A percentile compares a stretch with the other conserved stretches of the same genome.
Conservation (phyloP, 2,329 filamentous ascomycete genomes). For the Cladosporium colombiae region DNA sequence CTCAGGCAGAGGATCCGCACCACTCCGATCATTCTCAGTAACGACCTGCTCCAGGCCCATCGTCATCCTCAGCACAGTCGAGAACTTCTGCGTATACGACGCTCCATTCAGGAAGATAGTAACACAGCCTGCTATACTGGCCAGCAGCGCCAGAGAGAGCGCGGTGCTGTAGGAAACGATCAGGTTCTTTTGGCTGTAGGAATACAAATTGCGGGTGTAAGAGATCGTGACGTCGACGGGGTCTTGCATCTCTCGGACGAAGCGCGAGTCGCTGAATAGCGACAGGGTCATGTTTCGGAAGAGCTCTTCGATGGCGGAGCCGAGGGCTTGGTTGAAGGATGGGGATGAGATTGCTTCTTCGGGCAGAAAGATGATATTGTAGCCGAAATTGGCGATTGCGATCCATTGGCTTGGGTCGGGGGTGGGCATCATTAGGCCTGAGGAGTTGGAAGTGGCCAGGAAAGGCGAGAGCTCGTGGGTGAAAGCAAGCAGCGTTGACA, state of each 20-base stretch:
- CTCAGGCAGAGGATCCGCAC: constrained; percentile 13
- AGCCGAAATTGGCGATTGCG: not conserved
- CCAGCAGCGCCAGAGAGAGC: constrained; percentile 19
- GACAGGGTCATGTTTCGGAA: constrained; percentile 27
- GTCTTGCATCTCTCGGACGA: constrained; percentile 11
- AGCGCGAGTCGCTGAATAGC: constrained; percentile 20
- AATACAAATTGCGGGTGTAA: constrained; percentile 23
- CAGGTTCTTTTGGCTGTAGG: constrained; percentile 23
- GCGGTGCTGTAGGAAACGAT: constrained; percentile 26
- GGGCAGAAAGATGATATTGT: not conserved
- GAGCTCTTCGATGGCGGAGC: constrained; percentile 17
- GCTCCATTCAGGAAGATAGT: constrained; percentile 19
- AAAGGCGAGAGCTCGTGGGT: not conserved
- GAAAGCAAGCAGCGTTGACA: constrained; percentile 7
- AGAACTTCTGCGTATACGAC: constrained; percentile 25
- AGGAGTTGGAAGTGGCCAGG: not conserved
- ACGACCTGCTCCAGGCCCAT: not conserved
- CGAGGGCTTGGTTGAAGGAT: constrained; percentile 9
- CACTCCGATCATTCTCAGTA: constrained; percentile 2
- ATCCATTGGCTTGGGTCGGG: not conserved
- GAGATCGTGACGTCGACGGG: constrained; percentile 11
- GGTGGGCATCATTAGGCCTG: not conserved
- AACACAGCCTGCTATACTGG: constrained; percentile 20
- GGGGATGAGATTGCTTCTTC: not conserved
- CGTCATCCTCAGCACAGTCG: constrained; percentile 24